These are phyloP conservation scores for Candida ascalaphidarum DNA, from an alignment of 805 yeast species.

Conservation along the genomic window DNA sequence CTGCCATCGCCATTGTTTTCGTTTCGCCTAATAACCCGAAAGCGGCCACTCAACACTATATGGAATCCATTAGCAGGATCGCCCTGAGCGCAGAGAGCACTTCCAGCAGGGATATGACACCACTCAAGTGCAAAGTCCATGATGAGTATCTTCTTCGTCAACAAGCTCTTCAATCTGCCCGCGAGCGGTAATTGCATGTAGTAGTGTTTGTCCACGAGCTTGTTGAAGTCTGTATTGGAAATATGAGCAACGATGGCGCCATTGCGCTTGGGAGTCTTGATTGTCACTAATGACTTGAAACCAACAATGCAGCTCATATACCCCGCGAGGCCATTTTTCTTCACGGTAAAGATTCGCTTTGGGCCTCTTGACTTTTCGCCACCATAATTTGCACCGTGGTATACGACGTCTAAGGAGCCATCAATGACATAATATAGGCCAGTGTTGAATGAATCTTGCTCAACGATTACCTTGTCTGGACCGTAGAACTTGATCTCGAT, in stretches of 20 bases:
- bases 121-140: constrained; percentile 92
- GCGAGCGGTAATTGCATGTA: constrained; percentile 73
- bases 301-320: constrained; percentile 77
- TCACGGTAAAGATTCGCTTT: constrained; percentile 46
- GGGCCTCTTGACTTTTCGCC: neutral
- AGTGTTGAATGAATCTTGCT: constrained; percentile 55
- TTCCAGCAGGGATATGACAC: constrained; percentile 88
- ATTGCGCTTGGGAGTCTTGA: constrained; percentile 51
- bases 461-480: constrained; percentile 49
- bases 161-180: constrained; percentile 53
- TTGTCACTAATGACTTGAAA: constrained; percentile 65
- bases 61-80: constrained; percentile 88
- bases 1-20: constrained; percentile 6
- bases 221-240: constrained; percentile 53
- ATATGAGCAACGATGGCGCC: constrained; percentile 61
- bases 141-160: constrained; percentile 59
- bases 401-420: constrained; percentile 63
- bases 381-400: constrained; percentile 10
- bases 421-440: constrained; percentile 78
- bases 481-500: constrained; percentile 48
- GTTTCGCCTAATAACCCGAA: constrained; percentile 47
- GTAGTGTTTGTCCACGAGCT: constrained; percentile 67
- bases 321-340: constrained; percentile 81
- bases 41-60: constrained; percentile 80
- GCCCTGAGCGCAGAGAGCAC: constrained; percentile 69